Evolutionary conservation across 2,329 filamentous ascomycete species (phyloP).

Genomic region (Venturia nashicola): DNA sequence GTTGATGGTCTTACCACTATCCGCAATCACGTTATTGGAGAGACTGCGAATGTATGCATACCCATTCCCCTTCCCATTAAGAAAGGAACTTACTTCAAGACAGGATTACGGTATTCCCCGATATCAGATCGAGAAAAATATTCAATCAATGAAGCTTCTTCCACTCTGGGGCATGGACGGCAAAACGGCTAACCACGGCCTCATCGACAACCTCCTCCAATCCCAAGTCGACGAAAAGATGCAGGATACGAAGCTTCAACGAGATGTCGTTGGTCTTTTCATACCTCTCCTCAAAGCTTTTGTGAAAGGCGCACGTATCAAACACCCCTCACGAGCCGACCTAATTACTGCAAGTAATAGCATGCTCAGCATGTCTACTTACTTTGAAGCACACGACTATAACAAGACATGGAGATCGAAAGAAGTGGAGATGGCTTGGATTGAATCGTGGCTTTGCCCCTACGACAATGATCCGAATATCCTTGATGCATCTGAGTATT

Average conservation of each 20-base stretch:
- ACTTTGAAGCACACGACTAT: constrained; percentile 38
- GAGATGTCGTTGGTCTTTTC: constrained; percentile 41
- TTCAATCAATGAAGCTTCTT: constrained; percentile 41
- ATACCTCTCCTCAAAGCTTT: constrained; percentile 39
- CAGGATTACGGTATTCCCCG: constrained; percentile 40
- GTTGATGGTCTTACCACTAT: constrained; percentile 42
- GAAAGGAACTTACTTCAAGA: neutral
- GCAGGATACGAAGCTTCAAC: constrained; percentile 25
- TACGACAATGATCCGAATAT: constrained; percentile 26
- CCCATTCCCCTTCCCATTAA: too few species aligned
- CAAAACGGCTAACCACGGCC: constrained; percentile 39
- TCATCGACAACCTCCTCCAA: constrained; percentile 42
- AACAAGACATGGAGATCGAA: constrained; percentile 35
- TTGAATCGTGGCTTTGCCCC: constrained; percentile 34
- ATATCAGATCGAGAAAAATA: constrained; percentile 43
- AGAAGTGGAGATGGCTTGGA: constrained; percentile 32
- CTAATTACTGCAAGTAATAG: constrained; percentile 35
- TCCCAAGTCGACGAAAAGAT: constrained; percentile 38
- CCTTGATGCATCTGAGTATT: constrained; percentile 16
- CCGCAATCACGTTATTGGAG: constrained; percentile 42
- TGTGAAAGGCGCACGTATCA: constrained; percentile 37
- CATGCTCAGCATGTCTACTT: constrained; percentile 36
- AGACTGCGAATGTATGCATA: constrained; percentile 35
- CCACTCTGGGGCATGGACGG: constrained; percentile 44
- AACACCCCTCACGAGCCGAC: constrained; percentile 29